A percentile compares a stretch with the other conserved stretches of the same genome.
Conservation (phyloP, 2,329 filamentous ascomycete species). For the Calonectria ilicicola region DNA sequence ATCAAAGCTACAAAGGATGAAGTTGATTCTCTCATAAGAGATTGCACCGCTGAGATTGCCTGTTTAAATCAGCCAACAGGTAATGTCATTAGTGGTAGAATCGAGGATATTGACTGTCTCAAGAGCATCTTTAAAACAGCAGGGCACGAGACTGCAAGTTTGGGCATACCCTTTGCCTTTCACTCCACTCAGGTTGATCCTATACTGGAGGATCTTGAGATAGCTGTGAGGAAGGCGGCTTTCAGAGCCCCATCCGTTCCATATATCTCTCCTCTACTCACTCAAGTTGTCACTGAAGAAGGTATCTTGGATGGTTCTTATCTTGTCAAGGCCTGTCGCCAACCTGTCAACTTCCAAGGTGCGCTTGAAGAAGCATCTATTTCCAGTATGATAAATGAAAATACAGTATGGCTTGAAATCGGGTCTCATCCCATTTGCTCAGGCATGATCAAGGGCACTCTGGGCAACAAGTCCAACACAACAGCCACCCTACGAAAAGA, state of each 20-base stretch:
- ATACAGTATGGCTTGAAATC: slow-evolving; percentile 74
- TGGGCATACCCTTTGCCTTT: slow-evolving; percentile 66
- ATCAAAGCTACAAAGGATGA: slow-evolving; percentile 22
- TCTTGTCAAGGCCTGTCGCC: slow-evolving; percentile 69
- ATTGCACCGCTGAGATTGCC: slow-evolving; percentile 64
- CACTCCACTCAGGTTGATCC: slow-evolving; percentile 66
- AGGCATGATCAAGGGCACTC: slow-evolving; percentile 71
- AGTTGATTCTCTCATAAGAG: slow-evolving; percentile 28
- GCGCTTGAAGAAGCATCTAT: slow-evolving; percentile 66
- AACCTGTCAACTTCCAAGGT: slow-evolving; percentile 74
- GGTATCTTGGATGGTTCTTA: slow-evolving; percentile 66
- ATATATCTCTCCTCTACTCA: slow-evolving; percentile 75
- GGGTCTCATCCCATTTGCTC: slow-evolving; percentile 76
- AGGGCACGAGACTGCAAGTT: slow-evolving; percentile 57
- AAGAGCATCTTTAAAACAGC: slow-evolving; percentile 47
- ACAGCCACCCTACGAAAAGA: slow-evolving; percentile 73
- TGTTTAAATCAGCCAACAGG: slow-evolving; percentile 83
- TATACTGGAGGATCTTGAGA: slow-evolving; percentile 69
- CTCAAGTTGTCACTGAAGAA: slow-evolving; percentile 63
- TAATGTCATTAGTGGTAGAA: slow-evolving; percentile 73
- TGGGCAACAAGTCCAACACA: slow-evolving; percentile 64
- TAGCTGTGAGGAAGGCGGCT: slow-evolving; percentile 51
- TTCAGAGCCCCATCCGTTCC: slow-evolving; percentile 60
- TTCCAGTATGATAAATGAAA: slow-evolving; percentile 62
- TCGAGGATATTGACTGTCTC: slow-evolving; percentile 57